phyloP scores from a whole-genome alignment of 1,139 yeast genomes.

The Taphrina deformans region DNA sequence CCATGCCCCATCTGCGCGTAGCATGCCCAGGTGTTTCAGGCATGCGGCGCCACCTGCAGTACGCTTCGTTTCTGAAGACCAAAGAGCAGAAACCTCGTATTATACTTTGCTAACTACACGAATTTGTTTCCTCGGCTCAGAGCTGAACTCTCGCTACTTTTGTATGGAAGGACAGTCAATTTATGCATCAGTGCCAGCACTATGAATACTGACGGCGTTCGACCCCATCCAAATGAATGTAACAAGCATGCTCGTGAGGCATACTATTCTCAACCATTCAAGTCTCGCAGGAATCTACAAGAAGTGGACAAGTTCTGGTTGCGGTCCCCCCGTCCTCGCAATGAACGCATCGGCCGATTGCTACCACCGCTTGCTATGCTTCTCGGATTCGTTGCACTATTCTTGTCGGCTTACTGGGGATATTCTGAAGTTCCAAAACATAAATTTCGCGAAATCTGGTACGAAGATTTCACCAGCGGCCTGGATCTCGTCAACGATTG shows the following conservation, averaged over 20 bases:
- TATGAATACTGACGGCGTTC: background rate
- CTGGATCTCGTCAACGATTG: conserved; percentile 28
- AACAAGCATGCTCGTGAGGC: background rate
- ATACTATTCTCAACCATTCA: background rate
- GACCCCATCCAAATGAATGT: background rate
- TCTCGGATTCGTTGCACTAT: conserved; percentile 32
- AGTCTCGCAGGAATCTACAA: background rate
- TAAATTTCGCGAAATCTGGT: conserved; percentile 35
- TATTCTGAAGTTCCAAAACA: conserved; percentile 35
- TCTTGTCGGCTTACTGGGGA: conserved; percentile 34
- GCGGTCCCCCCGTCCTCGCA: conserved; percentile 6
- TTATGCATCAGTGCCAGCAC: too few relatives aligned
- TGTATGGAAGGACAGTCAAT: too few relatives aligned
- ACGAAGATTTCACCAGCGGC: conserved; percentile 35
- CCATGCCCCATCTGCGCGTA: too few relatives aligned
- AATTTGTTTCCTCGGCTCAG: too few relatives aligned
- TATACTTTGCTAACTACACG: too few relatives aligned
- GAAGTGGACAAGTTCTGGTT: conserved; percentile 29
- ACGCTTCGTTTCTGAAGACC: background rate
- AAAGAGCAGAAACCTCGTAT: too few relatives aligned
- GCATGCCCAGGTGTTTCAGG: too few relatives aligned
- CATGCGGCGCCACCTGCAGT: too few relatives aligned
- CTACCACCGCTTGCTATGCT: conserved; percentile 31
- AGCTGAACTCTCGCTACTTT: too few relatives aligned
- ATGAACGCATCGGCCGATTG: conserved; percentile 14